A percentile compares a stretch with the other conserved stretches of the same genome.
phyloP scores from a whole-genome alignment of 352 stramenopile genomes.

The Discostella stelligera region DNA sequence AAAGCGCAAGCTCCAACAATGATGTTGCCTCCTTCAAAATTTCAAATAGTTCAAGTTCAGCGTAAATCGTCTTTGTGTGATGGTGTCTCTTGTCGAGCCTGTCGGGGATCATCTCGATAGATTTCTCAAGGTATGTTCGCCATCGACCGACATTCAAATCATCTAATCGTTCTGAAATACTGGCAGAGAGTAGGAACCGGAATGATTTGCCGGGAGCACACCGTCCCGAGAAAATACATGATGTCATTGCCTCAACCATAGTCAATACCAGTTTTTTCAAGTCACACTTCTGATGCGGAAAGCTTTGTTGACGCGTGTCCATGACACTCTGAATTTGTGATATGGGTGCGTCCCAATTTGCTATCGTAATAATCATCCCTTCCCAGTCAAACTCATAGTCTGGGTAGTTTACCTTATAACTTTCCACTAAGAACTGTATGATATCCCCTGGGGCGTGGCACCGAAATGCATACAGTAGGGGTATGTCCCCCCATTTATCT shows the following conservation, averaged over 20 bases:
- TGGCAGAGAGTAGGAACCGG: background rate
- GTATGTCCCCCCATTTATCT: conserved; percentile 27
- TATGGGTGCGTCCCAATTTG: background rate
- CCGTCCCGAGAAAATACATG: background rate
- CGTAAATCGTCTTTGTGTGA: background rate
- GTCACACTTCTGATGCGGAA: background rate
- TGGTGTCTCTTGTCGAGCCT: background rate
- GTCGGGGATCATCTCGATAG: background rate
- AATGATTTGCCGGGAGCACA: background rate
- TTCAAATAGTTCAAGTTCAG: background rate
- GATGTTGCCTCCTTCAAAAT: conserved; percentile 3
- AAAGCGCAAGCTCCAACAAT: conserved; percentile 15
- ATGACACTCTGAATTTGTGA: background rate
- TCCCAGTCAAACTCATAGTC: conserved; percentile 8
- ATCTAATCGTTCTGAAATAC: background rate
- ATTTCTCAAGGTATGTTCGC: background rate
- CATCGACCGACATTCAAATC: background rate
- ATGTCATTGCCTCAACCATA: background rate
- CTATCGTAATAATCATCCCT: background rate
- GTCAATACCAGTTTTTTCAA: background rate
- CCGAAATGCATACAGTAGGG: conserved; percentile 28
- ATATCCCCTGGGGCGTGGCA: conserved; percentile 12
- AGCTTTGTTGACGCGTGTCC: background rate
- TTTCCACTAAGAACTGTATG: conserved; percentile 17
- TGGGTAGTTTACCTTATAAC: background rate